Base-by-base conservation (phyloP, 306 rosid genomes). In the Astragalus membranaceus region DNA sequence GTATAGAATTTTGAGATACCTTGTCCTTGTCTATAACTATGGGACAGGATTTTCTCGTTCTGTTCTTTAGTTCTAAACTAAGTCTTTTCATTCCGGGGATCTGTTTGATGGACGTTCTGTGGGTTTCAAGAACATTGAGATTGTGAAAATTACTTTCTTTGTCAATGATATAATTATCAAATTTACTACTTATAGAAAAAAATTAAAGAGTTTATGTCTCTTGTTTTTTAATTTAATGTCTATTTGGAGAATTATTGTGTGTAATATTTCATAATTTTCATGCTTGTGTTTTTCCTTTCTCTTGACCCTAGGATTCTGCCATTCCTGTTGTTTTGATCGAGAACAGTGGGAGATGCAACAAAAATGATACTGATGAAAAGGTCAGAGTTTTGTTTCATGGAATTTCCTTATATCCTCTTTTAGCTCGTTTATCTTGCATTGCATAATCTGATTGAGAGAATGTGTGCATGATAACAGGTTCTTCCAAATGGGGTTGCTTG, bases 341-440 rank as follows among this genome's bases (percentile, higher is more conserved):
- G 84, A 94, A 94, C 88, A 91, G 99, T 67, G 99, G 89, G 44
- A 86, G 95, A 80, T 94, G 99, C 83, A 86, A 81, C 80, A 91
- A 87, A 82, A 91, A 91, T 64, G 97, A 85, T 6, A 77, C 43
- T 33, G 96, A 91, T 17, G 99, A 94, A 78, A 91, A 88, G 99
- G 99, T 94, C 52, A 52, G 82, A 78, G 52, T 35, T 57, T 78
- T 77, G 32, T 46, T 56, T 72, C 7, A 5, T 67, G 37, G 30
- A 23, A 43, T 50, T 70, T 72, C 13, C 49, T 63, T 64, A 3
- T 57, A 39, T 42, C 26, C 51, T 64, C 15, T 56, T 33, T 47
- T 70, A 10, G 60, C 56, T 39, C 69, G 54, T 68, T 56, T 35
- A 55, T 59, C 49, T 63, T 26, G 30, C 30, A 26, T 36, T 54